These are phyloP conservation scores for Dimargaris cristalligena DNA, from an alignment of 192 early-diverging fungal genomes.

Conservation along the genomic window DNA sequence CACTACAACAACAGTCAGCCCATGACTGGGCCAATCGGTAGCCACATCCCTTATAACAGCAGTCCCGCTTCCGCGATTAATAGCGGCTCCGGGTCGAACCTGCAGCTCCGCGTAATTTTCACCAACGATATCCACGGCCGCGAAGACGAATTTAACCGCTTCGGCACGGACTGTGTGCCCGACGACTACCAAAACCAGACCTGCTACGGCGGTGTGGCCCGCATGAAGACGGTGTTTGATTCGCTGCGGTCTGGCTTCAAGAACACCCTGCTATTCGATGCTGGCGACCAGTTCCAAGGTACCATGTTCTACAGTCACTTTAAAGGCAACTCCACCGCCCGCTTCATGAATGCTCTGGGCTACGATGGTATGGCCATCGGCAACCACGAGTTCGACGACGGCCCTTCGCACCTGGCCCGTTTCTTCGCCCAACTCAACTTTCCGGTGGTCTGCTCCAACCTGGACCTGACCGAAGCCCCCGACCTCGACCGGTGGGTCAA, in stretches of 20 bases:
- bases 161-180: conserved; percentile 27
- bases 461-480: conserved; percentile 32
- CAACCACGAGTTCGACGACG: conserved; percentile 66
- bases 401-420: conserved; percentile 29
- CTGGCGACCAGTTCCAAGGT: conserved; percentile 52
- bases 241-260: conserved; percentile 28
- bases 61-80: too few species aligned
- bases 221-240: conserved; percentile 41
- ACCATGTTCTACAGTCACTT: conserved; percentile 52
- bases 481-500: conserved; percentile 31
- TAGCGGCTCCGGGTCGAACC: neutral
- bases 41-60: too few species aligned
- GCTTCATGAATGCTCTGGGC: conserved; percentile 43
- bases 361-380: conserved; percentile 41
- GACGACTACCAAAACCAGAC: conserved; percentile 19
- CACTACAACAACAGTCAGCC: too few species aligned
- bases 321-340: conserved; percentile 34
- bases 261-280: conserved; percentile 46
- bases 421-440: conserved; percentile 39
- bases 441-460: conserved; percentile 48
- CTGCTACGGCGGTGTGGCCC: conserved; percentile 43
- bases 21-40: too few species aligned
- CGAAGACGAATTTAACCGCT: conserved; percentile 32
- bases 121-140: conserved; percentile 35
- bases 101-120: conserved; percentile 26